Percentiles rank a stretch among this genome's conserved stretches.
Conservation (phyloP, 768 basidiomycete species). For the Lactarius psammicola region DNA sequence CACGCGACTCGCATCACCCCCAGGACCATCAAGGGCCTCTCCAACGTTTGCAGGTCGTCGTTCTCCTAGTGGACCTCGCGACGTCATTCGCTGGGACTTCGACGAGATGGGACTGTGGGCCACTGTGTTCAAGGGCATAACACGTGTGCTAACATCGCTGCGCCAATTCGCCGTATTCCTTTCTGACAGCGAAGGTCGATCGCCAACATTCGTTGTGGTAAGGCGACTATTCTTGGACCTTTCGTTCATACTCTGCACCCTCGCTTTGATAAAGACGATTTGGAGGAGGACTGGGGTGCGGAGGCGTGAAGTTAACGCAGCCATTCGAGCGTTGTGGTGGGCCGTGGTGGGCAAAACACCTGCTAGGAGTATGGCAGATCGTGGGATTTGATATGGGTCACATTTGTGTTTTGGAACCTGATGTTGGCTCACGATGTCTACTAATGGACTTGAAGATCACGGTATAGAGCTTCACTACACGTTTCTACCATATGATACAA, state of each 20-base stretch:
- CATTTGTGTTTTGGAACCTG: neutral
- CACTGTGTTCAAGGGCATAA: constrained; percentile 60
- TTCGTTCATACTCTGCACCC: constrained; percentile 65
- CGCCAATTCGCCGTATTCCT: constrained; percentile 58
- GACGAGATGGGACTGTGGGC: constrained; percentile 85
- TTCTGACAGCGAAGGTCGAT: constrained; percentile 54
- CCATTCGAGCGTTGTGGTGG: constrained; percentile 65
- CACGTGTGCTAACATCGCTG: constrained; percentile 49
- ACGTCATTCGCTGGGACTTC: constrained; percentile 17
- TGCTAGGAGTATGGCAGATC: constrained; percentile 48
- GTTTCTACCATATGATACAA: too few relatives aligned
- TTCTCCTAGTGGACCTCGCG: constrained; percentile 27
- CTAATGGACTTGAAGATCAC: neutral
- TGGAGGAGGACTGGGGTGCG: constrained; percentile 73
- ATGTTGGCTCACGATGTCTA: constrained; percentile 1
- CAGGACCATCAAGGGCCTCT: constrained; percentile 31
- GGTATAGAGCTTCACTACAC: neutral
- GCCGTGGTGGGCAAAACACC: constrained; percentile 60
- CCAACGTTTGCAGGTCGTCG: constrained; percentile 33
- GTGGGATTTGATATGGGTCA: constrained; percentile 39
- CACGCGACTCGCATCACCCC: constrained; percentile 38
- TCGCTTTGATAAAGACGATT: constrained; percentile 53
- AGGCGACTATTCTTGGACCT: constrained; percentile 75
- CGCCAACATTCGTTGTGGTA: constrained; percentile 65
- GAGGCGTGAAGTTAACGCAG: constrained; percentile 63